Percentiles rank a stretch among this genome's conserved stretches.
These are phyloP conservation scores for Hypoxylon lienhwacheense DNA, from an alignment of 495 filamentous ascomycete species.

Conservation along the genomic window DNA sequence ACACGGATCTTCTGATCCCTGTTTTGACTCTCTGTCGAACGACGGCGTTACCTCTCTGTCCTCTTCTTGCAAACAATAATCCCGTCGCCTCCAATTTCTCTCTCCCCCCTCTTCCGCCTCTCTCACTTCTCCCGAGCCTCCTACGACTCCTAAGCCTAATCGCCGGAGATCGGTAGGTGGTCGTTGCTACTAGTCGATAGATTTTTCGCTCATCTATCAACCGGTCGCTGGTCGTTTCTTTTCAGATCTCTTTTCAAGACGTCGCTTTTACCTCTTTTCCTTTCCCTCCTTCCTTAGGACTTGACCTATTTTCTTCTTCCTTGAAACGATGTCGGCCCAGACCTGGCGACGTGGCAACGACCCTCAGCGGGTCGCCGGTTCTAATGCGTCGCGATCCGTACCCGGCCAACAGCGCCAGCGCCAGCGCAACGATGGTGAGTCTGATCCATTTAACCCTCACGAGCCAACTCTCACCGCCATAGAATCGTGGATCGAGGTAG, in stretches of 20 bases:
- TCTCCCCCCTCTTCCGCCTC: neutral
- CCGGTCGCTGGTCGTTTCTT: slow-evolving; percentile 7
- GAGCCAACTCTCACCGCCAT: slow-evolving; percentile 34
- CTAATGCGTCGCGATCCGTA: slow-evolving; percentile 24
- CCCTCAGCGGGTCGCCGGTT: slow-evolving; percentile 21
- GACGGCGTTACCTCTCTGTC: slow-evolving; percentile 26
- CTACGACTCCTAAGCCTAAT: slow-evolving; percentile 7
- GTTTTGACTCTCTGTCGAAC: slow-evolving; percentile 12
- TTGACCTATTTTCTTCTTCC: neutral
- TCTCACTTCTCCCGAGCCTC: slow-evolving; percentile 1
- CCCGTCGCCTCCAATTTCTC: slow-evolving; percentile 1
- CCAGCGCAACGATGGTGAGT: slow-evolving; percentile 37
- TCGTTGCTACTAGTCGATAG: slow-evolving; percentile 13
- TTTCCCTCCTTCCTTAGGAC: neutral
- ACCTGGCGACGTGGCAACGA: slow-evolving; percentile 25
- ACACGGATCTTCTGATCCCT: slow-evolving; percentile 30
- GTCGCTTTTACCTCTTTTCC: slow-evolving; percentile 2
- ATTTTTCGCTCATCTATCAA: neutral
- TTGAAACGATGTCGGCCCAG: slow-evolving; percentile 26
- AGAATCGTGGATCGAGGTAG: slow-evolving; percentile 98
- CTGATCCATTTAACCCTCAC: slow-evolving; percentile 4
- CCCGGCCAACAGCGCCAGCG: slow-evolving; percentile 29
- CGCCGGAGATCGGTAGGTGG: slow-evolving; percentile 18
- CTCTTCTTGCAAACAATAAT: slow-evolving; percentile 21
- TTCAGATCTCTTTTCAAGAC: neutral